Base-by-base conservation (phyloP, 768 basidiomycete genomes). In the Lentinula guzmanii region DNA sequence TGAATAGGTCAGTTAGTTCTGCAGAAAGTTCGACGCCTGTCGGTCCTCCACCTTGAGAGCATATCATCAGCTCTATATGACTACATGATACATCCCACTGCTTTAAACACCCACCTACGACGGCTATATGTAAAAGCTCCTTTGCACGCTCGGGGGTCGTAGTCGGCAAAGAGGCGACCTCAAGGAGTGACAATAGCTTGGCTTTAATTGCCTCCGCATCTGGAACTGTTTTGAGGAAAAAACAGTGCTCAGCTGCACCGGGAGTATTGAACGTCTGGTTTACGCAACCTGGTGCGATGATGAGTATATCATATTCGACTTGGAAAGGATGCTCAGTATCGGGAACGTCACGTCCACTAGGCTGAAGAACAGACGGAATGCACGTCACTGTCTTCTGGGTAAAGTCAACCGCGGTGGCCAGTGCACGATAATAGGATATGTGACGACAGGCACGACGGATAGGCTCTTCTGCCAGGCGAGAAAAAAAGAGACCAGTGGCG, bases 1-100 rank as follows among this genome's bases (percentile, higher is more conserved):
- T 85, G 70, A 89, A 88, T 69, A 91, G 76, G 65, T 91, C 89
- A 45, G 81, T 86, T 42, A 91, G 81, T 71, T 91, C 89, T 3
- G 87, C 87, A 9, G 87, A 87, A 24, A 88, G 85, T 70, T 91
- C 89, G 4, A 91, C 86, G 61, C 87, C 88, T 8, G 86, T 88
- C 4, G 86, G 89, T n/a, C 87, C 90, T 45, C 89, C 89, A 48
- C 88, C 90, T 64, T 85, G 18, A 21, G 45, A 46, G 18, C 21
- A 46, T 46, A 46, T 21, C 45, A 24, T 46, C 2, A 18, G 45
- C 18, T 46, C n/a, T 21, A 8, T 46, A 9, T 21, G 45, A 18
- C n/a, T 21, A 8, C 24, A 9, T 21, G 45, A 18, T 46, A 24
- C 45, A 24, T 21, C 7, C 18, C 9, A 9, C 8, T 46, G 5